Base-by-base conservation (phyloP, 805 yeast genomes). In the Candida ovalis region DNA sequence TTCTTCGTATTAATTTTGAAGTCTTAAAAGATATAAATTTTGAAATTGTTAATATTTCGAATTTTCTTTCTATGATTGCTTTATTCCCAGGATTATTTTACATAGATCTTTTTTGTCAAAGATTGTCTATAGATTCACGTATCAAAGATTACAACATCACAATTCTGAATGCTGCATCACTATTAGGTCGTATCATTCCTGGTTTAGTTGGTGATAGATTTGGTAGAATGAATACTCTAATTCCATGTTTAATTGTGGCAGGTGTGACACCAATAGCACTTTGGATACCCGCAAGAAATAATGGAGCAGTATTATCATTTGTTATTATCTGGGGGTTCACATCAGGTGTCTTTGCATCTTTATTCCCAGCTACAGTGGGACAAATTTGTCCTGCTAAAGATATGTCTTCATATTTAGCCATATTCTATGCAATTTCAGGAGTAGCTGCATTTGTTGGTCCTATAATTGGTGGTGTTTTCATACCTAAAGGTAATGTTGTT, bases 31-130 rank as follows among this genome's bases (percentile, higher is more conserved):
- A 75, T 33, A 59, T 72, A 45, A 52, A 49, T 19, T 63, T 69
- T 32, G 61, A 63, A 13, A 70, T 77, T 0, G 70, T 75, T 64
- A 49, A 73, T 30, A 51, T 71, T 23, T 57, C 66, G 1, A 58
- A 71, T 22, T 77, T 73, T 59, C 57, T 74, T 3, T 63, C 55
- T 21, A 47, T 60, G 42, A 35, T 62, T 17, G 54, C 56, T 1
- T 43, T 71, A 9, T 64, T 72, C 30, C 72, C 82, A n/a, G 71
- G 78, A 62, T 69, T 80, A 48, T 85, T 83, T 2, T 80, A 80
- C 56, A 80, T 78, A 24, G 74, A 78, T 35, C 66, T 78, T 32
- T 66, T 78, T 47, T 80, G 80, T 60, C 72, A 75, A 22, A 60
- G 81, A 54, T 74, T 81, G 5, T 74, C 76, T 43, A 77, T 73